A percentile compares a stretch with the other conserved stretches of the same genome.
phyloP scores from a whole-genome alignment of 208 protist species.

The Naegleria fowleri region DNA sequence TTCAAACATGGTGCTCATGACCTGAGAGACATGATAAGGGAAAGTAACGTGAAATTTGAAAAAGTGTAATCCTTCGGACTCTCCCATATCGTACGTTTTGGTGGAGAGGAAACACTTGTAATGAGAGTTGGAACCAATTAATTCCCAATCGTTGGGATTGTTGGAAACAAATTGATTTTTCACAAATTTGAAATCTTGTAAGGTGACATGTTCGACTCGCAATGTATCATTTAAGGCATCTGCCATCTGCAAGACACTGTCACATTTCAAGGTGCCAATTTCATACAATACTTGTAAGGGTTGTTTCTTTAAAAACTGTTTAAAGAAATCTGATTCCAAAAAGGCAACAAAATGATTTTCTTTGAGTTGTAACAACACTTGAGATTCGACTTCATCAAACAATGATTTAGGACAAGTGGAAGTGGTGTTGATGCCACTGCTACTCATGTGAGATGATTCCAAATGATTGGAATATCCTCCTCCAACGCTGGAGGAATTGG shows the following conservation, averaged over 20 bases:
- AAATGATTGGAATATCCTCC: no score
- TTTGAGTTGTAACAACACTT: background rate
- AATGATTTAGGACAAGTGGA: background rate
- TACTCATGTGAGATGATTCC: no score
- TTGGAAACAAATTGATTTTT: background rate
- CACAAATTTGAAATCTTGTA: background rate
- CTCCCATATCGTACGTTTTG: background rate
- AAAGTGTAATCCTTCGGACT: background rate
- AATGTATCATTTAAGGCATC: background rate
- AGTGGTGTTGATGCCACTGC: no score
- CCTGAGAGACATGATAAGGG: background rate
- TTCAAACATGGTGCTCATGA: background rate
- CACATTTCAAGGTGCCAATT: background rate
- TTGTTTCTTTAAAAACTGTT: background rate
- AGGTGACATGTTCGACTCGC: background rate
- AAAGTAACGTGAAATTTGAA: background rate
- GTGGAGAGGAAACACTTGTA: background rate
- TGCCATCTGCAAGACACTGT: background rate
- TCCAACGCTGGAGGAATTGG: no score
- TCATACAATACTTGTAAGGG: background rate
- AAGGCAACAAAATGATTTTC: background rate
- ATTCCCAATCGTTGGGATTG: background rate
- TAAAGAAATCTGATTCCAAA: background rate
- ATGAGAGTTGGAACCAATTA: background rate
- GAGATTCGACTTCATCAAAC: background rate